Conservation (phyloP, 805 yeast genomes). For the Saccharomycodes ludwigii region DNA sequence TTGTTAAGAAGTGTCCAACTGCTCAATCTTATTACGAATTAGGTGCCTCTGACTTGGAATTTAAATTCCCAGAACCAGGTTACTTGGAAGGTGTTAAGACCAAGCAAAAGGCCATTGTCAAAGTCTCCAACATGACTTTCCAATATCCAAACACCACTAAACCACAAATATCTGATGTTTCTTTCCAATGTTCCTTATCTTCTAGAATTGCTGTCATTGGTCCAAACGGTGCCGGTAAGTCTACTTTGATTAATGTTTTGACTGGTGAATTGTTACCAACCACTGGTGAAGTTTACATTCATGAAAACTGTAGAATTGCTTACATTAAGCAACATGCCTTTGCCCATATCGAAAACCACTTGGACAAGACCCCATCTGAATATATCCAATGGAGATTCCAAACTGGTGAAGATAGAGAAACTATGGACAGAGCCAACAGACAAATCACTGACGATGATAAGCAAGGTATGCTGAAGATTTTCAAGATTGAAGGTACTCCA, state of each 20-base stretch:
- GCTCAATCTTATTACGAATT: slow-evolving; percentile 98
- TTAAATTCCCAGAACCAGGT: slow-evolving; percentile 99
- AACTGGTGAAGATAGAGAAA: slow-evolving; percentile 99
- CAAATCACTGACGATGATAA: slow-evolving; percentile 95
- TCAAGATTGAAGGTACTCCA: slow-evolving; percentile 97
- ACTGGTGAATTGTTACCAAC: slow-evolving; percentile 99
- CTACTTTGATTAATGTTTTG: slow-evolving; percentile 95
- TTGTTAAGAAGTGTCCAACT: slow-evolving; percentile 96
- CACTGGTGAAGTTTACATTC: slow-evolving; percentile 96
- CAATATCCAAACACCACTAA: slow-evolving; percentile 98
- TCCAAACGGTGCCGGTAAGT: slow-evolving; percentile 99
- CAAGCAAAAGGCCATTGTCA: slow-evolving; percentile 98
- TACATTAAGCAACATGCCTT: slow-evolving; percentile 99
- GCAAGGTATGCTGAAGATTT: slow-evolving; percentile 97
- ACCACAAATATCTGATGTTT: slow-evolving; percentile 85
- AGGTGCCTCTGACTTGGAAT: slow-evolving; percentile 95
- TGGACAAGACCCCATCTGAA: slow-evolving; percentile 99
- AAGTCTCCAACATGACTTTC: slow-evolving; percentile 95
- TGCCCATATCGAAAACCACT: slow-evolving; percentile 97
- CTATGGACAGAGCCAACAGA: slow-evolving; percentile 99
- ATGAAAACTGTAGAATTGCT: slow-evolving; percentile 99
- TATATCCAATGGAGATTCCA: slow-evolving; percentile 99
- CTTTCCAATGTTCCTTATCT: slow-evolving; percentile 98
- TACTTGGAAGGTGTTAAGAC: slow-evolving; percentile 99
- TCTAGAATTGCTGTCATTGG: slow-evolving; percentile 99